These are phyloP conservation scores for Ogataea siamensis DNA, from an alignment of 805 yeast genomes.

Conservation along the genomic window DNA sequence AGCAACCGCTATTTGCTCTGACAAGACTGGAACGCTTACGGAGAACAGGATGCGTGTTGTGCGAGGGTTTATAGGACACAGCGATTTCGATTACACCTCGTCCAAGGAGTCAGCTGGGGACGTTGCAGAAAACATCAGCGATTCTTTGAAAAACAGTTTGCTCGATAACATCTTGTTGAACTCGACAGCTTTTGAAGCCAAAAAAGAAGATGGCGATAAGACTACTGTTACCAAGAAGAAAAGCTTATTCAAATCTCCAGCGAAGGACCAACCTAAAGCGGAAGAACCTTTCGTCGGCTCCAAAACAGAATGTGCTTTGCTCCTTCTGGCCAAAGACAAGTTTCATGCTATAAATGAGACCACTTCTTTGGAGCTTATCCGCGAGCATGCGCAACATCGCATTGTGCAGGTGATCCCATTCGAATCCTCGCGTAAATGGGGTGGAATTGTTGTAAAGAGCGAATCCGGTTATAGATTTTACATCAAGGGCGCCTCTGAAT, in stretches of 20 bases:
- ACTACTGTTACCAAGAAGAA: constrained; percentile 79
- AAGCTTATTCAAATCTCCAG: constrained; percentile 33
- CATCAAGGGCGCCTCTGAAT: constrained; percentile 94
- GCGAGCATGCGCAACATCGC: constrained; percentile 38
- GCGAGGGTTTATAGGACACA: constrained; percentile 62
- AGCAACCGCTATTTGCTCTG: constrained; percentile 95
- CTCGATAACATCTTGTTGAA: constrained; percentile 67
- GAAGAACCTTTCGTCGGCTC: constrained; percentile 78
- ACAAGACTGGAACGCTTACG: constrained; percentile 95
- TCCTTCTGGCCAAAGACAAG: constrained; percentile 60
- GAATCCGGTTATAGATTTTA: constrained; percentile 56
- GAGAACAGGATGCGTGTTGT: constrained; percentile 93
- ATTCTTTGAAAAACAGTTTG: constrained; percentile 30
- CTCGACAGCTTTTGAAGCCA: constrained; percentile 86
- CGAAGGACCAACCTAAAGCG: constrained; percentile 2
- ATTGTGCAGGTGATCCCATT: constrained; percentile 80
- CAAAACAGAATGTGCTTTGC: constrained; percentile 89
- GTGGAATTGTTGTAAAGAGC: constrained; percentile 65
- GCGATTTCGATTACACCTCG: constrained; percentile 53
- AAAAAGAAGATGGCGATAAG: constrained; percentile 50
- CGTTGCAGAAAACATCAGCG: constrained; percentile 6
- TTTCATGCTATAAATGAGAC: constrained; percentile 45
- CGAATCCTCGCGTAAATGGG: constrained; percentile 91
- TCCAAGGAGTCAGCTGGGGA: constrained; percentile 10
- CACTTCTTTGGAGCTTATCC: constrained; percentile 42